Conservation (phyloP, 2,329 filamentous ascomycete genomes). For the Phaeomoniella chlamydospora region DNA sequence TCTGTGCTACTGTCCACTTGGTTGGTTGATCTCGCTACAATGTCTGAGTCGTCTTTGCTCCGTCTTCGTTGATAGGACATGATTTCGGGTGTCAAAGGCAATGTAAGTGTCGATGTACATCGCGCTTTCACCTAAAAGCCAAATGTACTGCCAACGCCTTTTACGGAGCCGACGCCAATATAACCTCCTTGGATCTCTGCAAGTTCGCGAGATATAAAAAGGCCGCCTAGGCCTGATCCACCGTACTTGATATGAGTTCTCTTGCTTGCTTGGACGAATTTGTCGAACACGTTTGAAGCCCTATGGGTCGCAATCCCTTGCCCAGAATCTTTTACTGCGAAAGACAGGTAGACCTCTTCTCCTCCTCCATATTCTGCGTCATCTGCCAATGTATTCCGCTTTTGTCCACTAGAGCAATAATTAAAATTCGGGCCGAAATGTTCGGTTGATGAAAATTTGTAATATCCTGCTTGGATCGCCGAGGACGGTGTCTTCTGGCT, state of each 20-base stretch:
- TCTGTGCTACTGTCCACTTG: neutral
- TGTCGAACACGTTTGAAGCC: constrained; percentile 32
- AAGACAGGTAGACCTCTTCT: constrained; percentile 50
- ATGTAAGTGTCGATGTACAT: constrained; percentile 4
- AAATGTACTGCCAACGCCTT: constrained; percentile 41
- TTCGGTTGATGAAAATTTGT: constrained; percentile 43
- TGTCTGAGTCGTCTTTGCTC: constrained; percentile 2
- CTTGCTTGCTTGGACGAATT: constrained; percentile 65
- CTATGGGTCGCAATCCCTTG: constrained; percentile 43
- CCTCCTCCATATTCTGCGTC: constrained; percentile 40
- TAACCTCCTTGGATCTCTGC: constrained; percentile 69
- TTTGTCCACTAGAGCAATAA: neutral
- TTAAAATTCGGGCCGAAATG: neutral
- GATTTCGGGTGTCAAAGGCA: constrained; percentile 5
- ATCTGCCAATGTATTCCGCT: constrained; percentile 16
- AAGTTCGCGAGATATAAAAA: constrained; percentile 68
- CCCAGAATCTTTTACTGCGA: constrained; percentile 65
- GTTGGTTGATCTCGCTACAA: neutral
- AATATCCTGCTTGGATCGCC: constrained; percentile 42
- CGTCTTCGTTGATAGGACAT: neutral
- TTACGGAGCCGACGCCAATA: constrained; percentile 52
- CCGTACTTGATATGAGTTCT: constrained; percentile 67
- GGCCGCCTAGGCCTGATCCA: constrained; percentile 61
- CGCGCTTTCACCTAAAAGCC: constrained; percentile 41
- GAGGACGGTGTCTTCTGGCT: constrained; percentile 19